A percentile compares a stretch with the other conserved stretches of the same genome.
These are phyloP conservation scores for Ophiostoma novo-ulmi DNA, from an alignment of 2,329 filamentous ascomycete genomes.

Conservation along the genomic window DNA sequence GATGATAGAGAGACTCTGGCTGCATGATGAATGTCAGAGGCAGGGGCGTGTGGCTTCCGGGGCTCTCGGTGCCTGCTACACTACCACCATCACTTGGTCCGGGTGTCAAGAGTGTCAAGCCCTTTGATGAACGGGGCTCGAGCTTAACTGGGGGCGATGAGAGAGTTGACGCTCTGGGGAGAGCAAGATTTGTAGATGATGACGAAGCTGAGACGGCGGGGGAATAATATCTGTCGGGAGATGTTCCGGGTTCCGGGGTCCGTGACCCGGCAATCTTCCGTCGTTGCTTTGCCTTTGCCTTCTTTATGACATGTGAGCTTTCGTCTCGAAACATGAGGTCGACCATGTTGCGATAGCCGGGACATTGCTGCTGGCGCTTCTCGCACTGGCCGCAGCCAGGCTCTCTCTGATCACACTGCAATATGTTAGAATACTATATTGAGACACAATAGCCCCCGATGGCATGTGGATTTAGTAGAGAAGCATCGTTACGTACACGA, in stretches of 20 bases:
- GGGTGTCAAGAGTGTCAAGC: constrained; percentile 17
- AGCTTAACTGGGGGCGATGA: constrained; percentile 11
- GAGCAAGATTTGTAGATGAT: constrained; percentile 12
- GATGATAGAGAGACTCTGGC: not conserved
- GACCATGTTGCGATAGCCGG: constrained; percentile 51
- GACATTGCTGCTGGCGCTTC: constrained; percentile 48
- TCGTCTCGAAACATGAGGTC: constrained; percentile 56
- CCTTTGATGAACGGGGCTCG: not conserved
- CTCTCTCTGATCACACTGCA: constrained; percentile 49
- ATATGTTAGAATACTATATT: not conserved
- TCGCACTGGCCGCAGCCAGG: constrained; percentile 52
- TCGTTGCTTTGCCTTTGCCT: constrained; percentile 40
- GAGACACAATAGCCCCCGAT: not conserved
- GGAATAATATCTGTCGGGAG: constrained; percentile 28
- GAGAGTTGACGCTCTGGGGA: not conserved
- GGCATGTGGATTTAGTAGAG: not conserved
- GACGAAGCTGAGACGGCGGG: constrained; percentile 12
- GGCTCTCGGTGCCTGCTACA: not conserved
- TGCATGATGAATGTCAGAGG: not conserved
- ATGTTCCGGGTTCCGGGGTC: constrained; percentile 26
- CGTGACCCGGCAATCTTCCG: constrained; percentile 28
- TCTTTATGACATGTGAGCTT: constrained; percentile 51
- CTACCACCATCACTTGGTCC: not conserved
- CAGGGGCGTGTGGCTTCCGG: not conserved
- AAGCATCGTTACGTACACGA: constrained; percentile 41